Conservation (phyloP, 768 basidiomycete species). For the Austroboletus eburneus region DNA sequence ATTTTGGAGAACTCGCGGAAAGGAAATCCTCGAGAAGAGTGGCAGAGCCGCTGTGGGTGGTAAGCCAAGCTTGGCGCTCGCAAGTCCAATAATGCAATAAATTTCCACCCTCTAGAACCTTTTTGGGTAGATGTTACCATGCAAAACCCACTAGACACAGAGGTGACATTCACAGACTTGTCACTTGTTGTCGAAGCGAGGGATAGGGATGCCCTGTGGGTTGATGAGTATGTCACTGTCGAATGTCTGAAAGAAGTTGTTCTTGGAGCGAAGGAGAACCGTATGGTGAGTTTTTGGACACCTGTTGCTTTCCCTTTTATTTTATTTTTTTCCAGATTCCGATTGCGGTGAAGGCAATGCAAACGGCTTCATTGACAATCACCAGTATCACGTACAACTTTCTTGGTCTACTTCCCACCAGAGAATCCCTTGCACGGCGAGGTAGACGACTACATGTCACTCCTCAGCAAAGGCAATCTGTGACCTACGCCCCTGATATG, state of each 20-base stretch:
- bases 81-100: neutral
- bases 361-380: constrained; percentile 51
- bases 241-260: constrained; percentile 59
- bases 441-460: constrained; percentile 79
- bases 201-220: constrained; percentile 28
- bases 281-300: constrained; percentile 45
- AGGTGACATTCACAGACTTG: constrained; percentile 63
- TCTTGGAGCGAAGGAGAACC: constrained; percentile 60
- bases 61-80: constrained; percentile 26
- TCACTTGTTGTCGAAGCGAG: constrained; percentile 49
- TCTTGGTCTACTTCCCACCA: constrained; percentile 63
- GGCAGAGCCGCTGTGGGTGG: constrained; percentile 64
- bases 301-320: neutral
- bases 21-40: constrained; percentile 48
- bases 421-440: constrained; percentile 63
- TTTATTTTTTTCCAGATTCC: constrained; percentile 52
- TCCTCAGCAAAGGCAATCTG: constrained; percentile 58
- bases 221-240: constrained; percentile 45
- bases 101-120: constrained; percentile 42
- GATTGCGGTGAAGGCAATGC: constrained; percentile 52
- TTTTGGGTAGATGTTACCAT: constrained; percentile 76
- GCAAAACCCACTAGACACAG: constrained; percentile 69
- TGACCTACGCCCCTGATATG: constrained; percentile 69
- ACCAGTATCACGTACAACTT: constrained; percentile 64
- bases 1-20: constrained; percentile 56